phyloP scores from a whole-genome alignment of 139 green algal species.

The Micromonas commoda region DNA sequence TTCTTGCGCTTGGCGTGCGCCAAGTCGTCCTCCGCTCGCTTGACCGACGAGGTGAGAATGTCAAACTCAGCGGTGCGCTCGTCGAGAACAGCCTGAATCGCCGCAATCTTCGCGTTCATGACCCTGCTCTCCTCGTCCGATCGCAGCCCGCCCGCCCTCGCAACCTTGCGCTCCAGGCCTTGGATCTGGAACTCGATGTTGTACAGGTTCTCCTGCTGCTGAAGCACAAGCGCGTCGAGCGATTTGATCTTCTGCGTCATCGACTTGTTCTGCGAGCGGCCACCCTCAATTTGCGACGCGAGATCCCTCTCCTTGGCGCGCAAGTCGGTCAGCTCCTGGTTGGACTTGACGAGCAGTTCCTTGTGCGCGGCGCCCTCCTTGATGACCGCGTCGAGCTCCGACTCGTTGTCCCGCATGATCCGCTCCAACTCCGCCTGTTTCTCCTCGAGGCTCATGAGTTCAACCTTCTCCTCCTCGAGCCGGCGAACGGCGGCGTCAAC shows the following conservation, averaged over 20 bases:
- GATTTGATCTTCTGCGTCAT: slow-evolving; percentile 35
- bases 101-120: slow-evolving; percentile 48
- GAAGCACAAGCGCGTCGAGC: slow-evolving; percentile 48
- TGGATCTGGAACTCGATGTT: slow-evolving; percentile 72
- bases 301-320: slow-evolving; percentile 56
- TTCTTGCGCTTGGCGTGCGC: neutral
- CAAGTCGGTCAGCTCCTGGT: slow-evolving; percentile 56
- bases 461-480: slow-evolving; percentile 53
- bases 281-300: slow-evolving; percentile 62
- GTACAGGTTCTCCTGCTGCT: slow-evolving; percentile 81
- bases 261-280: slow-evolving; percentile 66
- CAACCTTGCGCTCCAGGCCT: slow-evolving; percentile 72
- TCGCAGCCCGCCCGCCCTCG: slow-evolving; percentile 59
- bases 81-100: slow-evolving; percentile 41
- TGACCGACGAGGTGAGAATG: slow-evolving; percentile 60
- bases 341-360: slow-evolving; percentile 33
- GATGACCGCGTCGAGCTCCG: slow-evolving; percentile 43
- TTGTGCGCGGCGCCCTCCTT: slow-evolving; percentile 28
- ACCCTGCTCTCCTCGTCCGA: slow-evolving; percentile 68
- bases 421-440: neutral
- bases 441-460: slow-evolving; percentile 54
- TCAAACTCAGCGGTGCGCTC: slow-evolving; percentile 54
- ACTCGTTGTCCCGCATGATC: slow-evolving; percentile 28
- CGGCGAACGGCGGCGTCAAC: slow-evolving; percentile 36
- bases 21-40: slow-evolving; percentile 66